phyloP scores from a whole-genome alignment of 768 basidiomycete genomes.

The Agaricus blazei region DNA sequence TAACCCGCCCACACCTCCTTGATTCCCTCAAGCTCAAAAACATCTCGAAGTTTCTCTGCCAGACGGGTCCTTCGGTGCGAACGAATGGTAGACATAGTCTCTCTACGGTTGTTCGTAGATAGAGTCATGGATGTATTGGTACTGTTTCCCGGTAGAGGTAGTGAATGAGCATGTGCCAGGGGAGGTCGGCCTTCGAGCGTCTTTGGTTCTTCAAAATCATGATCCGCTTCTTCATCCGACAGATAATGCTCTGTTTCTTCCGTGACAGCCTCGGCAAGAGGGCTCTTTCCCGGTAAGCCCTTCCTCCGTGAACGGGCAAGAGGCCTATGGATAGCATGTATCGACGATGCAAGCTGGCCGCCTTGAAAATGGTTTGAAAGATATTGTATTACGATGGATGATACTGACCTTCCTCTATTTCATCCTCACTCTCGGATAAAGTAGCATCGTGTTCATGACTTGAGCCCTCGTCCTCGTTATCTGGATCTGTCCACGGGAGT shows the following conservation, averaged over 20 bases:
- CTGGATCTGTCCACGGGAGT: constrained; percentile 70
- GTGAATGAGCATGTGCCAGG: constrained; percentile 10
- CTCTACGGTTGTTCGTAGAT: constrained; percentile 35
- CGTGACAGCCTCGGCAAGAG: constrained; percentile 23
- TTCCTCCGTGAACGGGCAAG: constrained; percentile 59
- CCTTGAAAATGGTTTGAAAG: constrained; percentile 20
- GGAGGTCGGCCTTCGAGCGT: constrained; percentile 34
- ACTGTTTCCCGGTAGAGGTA: constrained; percentile 6
- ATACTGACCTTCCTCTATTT: constrained; percentile 35
- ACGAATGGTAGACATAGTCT: constrained; percentile 72
- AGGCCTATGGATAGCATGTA: constrained; percentile 83
- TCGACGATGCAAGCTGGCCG: constrained; percentile 69
- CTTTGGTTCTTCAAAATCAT: constrained; percentile 48
- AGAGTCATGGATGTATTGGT: constrained; percentile 12
- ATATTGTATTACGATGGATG: neutral
- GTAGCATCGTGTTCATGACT: constrained; percentile 34
- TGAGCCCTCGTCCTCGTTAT: constrained; percentile 61
- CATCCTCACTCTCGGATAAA: constrained; percentile 67
- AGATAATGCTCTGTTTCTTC: constrained; percentile 25
- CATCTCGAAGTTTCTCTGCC: constrained; percentile 83
- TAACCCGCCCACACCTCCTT: constrained; percentile 81
- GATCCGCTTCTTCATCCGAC: constrained; percentile 48
- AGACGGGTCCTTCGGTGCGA: constrained; percentile 63
- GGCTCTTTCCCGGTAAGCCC: constrained; percentile 21
- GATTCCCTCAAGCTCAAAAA: constrained; percentile 79